A percentile compares a stretch with the other conserved stretches of the same genome.
These are phyloP conservation scores for Suillus sp. DNA, from an alignment of 768 basidiomycete genomes.

Conservation along the genomic window DNA sequence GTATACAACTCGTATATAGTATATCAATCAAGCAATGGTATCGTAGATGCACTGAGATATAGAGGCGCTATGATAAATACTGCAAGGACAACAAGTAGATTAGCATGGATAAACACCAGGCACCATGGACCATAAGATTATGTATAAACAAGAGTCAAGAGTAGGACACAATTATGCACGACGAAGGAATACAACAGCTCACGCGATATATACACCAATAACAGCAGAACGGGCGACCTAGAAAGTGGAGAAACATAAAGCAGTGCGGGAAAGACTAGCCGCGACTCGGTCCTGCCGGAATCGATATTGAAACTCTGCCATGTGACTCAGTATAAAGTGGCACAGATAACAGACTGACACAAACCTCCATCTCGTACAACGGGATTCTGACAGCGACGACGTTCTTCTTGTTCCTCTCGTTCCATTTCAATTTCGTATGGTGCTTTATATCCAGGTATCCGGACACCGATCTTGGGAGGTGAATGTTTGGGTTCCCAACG, in stretches of 20 bases:
- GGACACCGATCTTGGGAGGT: conserved; percentile 44
- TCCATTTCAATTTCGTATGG: conserved; percentile 73
- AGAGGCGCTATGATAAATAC: conserved; percentile 14
- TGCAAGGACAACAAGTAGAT: conserved; percentile 15
- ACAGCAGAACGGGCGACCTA: conserved; percentile 31
- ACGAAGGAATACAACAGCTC: conserved; percentile 13
- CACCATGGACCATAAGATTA: conserved; percentile 10
- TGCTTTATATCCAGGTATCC: conserved; percentile 66
- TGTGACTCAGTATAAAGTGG: conserved; percentile 10
- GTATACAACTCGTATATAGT: conserved; percentile 11
- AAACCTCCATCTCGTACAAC: conserved; percentile 61
- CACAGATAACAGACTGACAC: conserved; percentile 13
- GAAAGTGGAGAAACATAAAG: conserved; percentile 64
- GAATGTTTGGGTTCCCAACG: conserved; percentile 74
- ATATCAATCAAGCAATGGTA: conserved; percentile 13
- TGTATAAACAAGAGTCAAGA: conserved; percentile 13
- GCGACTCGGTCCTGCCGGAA: conserved; percentile 53
- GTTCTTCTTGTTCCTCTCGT: conserved; percentile 57
- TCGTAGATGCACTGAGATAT: conserved; percentile 11
- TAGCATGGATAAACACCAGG: conserved; percentile 15
- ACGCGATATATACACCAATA: conserved; percentile 11
- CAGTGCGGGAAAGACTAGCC: conserved; percentile 44
- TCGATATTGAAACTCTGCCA: conserved; percentile 65
- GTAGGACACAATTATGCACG: conserved; percentile 15
- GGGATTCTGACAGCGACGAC: conserved; percentile 55